phyloP scores from a whole-genome alignment of 106 monocot species.

The Phalaenopsis equestris region DNA sequence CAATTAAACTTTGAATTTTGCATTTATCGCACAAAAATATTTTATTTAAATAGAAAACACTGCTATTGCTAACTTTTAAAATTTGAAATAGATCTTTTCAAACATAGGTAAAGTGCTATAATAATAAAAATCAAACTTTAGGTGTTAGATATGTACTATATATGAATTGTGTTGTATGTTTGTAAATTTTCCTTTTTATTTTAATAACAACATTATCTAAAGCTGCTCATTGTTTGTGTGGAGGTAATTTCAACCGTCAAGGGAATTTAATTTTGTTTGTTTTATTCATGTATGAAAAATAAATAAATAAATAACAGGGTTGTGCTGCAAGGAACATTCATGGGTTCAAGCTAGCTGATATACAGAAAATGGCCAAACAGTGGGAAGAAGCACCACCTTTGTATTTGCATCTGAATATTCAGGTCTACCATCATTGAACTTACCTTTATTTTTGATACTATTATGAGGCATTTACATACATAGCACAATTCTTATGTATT shows the following conservation, averaged over 20 bases:
- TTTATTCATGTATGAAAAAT: slow-evolving; percentile 6
- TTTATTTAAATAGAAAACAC: too few relatives aligned
- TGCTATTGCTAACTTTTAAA: too few relatives aligned
- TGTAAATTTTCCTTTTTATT: not conserved
- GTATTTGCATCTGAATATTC: slow-evolving; percentile 70
- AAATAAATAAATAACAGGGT: slow-evolving; percentile 35
- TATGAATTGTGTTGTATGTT: too few relatives aligned
- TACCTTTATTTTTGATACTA: not conserved
- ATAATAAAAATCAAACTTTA: too few relatives aligned
- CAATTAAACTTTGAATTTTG: not conserved
- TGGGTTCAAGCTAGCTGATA: slow-evolving; percentile 64
- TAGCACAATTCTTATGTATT: too few relatives aligned
- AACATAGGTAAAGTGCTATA: too few relatives aligned
- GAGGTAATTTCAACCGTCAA: not conserved
- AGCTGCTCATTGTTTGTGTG: not conserved
- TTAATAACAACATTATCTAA: not conserved
- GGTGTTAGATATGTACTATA: too few relatives aligned
- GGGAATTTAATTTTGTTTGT: slow-evolving; percentile 2
- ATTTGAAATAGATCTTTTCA: too few relatives aligned
- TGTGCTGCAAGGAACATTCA: slow-evolving; percentile 99
- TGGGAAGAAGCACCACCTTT: slow-evolving; percentile 94
- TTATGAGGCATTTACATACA: too few relatives aligned
- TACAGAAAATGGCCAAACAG: slow-evolving; percentile 75
- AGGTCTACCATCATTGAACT: slow-evolving; percentile 27
- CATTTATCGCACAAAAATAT: too few relatives aligned